These are phyloP conservation scores for Fraxinus sp. DNA, from an alignment of 305 asterid species.

Conservation along the genomic window DNA sequence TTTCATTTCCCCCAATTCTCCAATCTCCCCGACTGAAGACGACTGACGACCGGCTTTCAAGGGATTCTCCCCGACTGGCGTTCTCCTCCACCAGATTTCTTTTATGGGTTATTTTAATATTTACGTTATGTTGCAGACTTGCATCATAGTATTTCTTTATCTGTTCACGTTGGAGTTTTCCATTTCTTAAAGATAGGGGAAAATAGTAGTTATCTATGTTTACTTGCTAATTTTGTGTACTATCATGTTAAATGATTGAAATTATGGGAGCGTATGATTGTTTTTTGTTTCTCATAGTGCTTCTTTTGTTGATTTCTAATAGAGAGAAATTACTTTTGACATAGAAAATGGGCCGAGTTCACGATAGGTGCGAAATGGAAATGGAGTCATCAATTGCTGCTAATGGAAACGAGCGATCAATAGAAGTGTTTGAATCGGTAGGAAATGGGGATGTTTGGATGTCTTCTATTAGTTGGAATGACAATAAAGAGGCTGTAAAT, in stretches of 20 bases:
- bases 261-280: background rate
- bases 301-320: constrained; percentile 4
- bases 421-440: constrained; percentile 60
- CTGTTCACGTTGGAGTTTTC: background rate
- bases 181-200: background rate
- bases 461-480: constrained; percentile 26
- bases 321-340: constrained; percentile 9
- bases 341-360: constrained; percentile 17
- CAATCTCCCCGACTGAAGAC: no score
- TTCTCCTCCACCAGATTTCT: no score
- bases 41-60: no score
- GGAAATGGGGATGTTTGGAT: constrained; percentile 24
- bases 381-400: constrained; percentile 45
- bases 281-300: background rate
- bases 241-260: background rate
- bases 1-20: no score
- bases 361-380: constrained; percentile 23
- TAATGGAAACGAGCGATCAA: constrained; percentile 26
- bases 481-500: constrained; percentile 25
- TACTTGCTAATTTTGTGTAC: background rate
- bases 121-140: background rate
- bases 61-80: no score
- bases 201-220: background rate
- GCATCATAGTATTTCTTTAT: background rate
- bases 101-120: background rate